These are phyloP conservation scores for Cyclanthera cordifolia DNA, from an alignment of 306 rosid genomes.

Conservation along the genomic window DNA sequence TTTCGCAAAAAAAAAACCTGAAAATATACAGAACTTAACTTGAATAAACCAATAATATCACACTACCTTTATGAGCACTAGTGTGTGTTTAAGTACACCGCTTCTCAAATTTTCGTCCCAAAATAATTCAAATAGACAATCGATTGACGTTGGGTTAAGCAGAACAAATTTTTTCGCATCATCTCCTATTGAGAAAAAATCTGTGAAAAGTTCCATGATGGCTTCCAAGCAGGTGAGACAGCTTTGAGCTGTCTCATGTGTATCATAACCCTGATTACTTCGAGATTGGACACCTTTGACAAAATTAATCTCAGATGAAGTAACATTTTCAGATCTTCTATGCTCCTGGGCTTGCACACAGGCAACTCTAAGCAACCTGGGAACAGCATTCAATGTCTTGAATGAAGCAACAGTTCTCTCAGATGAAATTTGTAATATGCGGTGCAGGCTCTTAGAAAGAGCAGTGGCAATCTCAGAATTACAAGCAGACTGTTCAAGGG, in stretches of 20 bases:
- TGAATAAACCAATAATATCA: slow-evolving; percentile 4
- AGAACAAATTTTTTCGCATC: slow-evolving; percentile 55
- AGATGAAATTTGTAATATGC: slow-evolving; percentile 56
- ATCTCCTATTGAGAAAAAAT: slow-evolving; percentile 49
- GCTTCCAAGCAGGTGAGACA: slow-evolving; percentile 52
- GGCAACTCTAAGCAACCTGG: slow-evolving; percentile 77
- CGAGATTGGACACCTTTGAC: slow-evolving; percentile 21
- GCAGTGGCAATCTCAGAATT: slow-evolving; percentile 54
- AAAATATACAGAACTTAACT: neutral
- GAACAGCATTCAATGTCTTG: slow-evolving; percentile 57
- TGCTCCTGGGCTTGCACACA: slow-evolving; percentile 78
- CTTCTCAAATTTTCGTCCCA: slow-evolving; percentile 82
- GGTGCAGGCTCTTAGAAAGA: slow-evolving; percentile 59
- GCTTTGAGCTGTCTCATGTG: slow-evolving; percentile 27
- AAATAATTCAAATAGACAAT: slow-evolving; percentile 72
- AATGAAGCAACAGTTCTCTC: slow-evolving; percentile 73
- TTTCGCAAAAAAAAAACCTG: neutral
- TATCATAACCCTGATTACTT: slow-evolving; percentile 26
- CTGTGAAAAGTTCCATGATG: slow-evolving; percentile 55
- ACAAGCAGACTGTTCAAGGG: slow-evolving; percentile 72
- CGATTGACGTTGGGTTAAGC: slow-evolving; percentile 52
- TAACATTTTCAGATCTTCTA: slow-evolving; percentile 32
- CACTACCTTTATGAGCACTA: slow-evolving; percentile 81
- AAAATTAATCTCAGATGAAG: slow-evolving; percentile 25
- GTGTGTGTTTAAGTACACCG: slow-evolving; percentile 58